These are phyloP conservation scores for Neltuma alba DNA, from an alignment of 306 rosid species.

Conservation along the genomic window DNA sequence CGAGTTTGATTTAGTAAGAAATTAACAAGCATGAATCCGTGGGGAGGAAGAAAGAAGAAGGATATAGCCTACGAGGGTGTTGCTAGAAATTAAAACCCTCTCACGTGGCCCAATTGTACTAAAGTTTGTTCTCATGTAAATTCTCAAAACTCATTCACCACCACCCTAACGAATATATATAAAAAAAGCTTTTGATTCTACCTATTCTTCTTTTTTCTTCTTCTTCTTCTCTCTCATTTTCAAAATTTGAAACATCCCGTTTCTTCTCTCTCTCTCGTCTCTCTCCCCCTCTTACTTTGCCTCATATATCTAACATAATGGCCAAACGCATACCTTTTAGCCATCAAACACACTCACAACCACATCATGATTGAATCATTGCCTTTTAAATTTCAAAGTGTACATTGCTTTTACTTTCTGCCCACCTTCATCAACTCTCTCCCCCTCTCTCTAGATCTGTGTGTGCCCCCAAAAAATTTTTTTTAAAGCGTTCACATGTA, in stretches of 20 bases:
- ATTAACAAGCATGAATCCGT: neutral
- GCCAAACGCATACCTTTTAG: conserved; percentile 38
- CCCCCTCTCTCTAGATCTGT: conserved; percentile 20
- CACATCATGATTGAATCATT: conserved; percentile 67
- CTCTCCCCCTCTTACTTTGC: conserved; percentile 12
- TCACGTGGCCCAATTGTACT: conserved; percentile 60
- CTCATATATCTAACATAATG: conserved; percentile 35
- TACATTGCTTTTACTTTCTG: conserved; percentile 47
- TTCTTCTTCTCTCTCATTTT: conserved; percentile 48
- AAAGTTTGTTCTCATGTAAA: conserved; percentile 37
- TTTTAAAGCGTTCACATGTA: neutral
- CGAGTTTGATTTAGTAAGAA: neutral
- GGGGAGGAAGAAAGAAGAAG: conserved; percentile 12
- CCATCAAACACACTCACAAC: conserved; percentile 35
- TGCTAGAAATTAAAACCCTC: no score
- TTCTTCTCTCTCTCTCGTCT: conserved; percentile 36
- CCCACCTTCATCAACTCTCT: conserved; percentile 26
- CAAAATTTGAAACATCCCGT: conserved; percentile 78
- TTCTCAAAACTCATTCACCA: conserved; percentile 44
- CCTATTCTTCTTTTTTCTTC: neutral
- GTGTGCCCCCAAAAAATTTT: neutral
- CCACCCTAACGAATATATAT: conserved; percentile 18
- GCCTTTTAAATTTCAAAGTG: conserved; percentile 66
- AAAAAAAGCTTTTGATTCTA: conserved; percentile 25
- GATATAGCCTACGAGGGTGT: conserved; percentile 25